Evolutionary conservation across 495 filamentous ascomycete species (phyloP).

Genomic region (Xylaria acuta): DNA sequence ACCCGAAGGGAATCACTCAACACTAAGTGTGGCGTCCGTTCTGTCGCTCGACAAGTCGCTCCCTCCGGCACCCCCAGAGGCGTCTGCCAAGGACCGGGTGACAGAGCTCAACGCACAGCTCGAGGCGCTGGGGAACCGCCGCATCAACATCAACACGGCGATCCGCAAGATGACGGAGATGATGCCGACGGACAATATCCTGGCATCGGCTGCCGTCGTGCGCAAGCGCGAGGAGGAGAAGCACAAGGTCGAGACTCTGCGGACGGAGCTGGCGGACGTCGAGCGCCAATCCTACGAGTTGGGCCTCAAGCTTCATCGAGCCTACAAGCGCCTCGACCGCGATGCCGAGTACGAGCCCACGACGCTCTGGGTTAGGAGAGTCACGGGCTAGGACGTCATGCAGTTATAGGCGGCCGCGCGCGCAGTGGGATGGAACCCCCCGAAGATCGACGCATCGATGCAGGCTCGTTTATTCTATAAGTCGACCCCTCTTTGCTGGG

Average conservation of each 20-base stretch:
- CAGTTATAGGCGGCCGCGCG: not conserved
- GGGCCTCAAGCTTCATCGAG: conserved; percentile 80
- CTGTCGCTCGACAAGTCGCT: conserved; percentile 61
- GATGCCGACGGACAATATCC: conserved; percentile 60
- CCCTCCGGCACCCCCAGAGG: conserved; percentile 63
- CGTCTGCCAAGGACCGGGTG: conserved; percentile 63
- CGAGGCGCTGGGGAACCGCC: conserved; percentile 67
- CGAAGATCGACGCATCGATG: not conserved
- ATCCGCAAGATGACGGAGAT: conserved; percentile 75
- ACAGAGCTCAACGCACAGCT: conserved; percentile 70
- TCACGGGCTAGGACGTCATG: conserved; percentile 45
- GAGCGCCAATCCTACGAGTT: conserved; percentile 83
- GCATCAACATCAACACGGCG: conserved; percentile 71
- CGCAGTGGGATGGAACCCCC: not conserved
- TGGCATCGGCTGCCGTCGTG: conserved; percentile 51
- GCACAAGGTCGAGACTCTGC: conserved; percentile 71
- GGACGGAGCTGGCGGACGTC: conserved; percentile 78
- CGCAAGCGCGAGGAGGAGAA: conserved; percentile 70
- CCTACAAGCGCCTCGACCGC: conserved; percentile 75
- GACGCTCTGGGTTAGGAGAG: conserved; percentile 81
- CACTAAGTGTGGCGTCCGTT: conserved; percentile 21
- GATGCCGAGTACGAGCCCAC: conserved; percentile 69
- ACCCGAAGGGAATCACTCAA: conserved; percentile 21
- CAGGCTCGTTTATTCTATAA: not conserved
- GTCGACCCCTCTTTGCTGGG: not conserved